Base-by-base conservation (phyloP, 306 rosid genomes). In the Begonia loranthoides region DNA sequence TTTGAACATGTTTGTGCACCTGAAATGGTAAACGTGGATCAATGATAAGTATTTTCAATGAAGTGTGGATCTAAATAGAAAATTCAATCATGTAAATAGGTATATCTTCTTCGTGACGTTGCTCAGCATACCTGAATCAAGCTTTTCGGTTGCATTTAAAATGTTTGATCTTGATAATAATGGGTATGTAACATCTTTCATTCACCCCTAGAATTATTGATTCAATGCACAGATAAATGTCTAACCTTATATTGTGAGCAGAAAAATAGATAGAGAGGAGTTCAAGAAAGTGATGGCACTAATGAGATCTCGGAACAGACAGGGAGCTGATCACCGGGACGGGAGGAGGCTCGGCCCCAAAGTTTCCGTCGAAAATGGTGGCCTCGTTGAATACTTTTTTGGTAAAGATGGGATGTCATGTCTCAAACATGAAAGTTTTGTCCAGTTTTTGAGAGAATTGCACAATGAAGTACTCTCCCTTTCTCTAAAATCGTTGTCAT, bases 91-190 rank as follows among this genome's bases (percentile, higher is more conserved):
- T 28, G 9, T 4, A 2, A 28, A 28, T 28, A 81, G 90, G 78
- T 85, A 76, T 73, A 73, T 78, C 24, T 81, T 85, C 59, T 78
- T 83, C 50, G 87, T 80, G n/a, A 83, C 87, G 39, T 77, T 87
- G 33, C 79, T 87, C 44, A 70, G 87, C 65, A 83, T 87, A 60
- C 96, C 94, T 4, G 92, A 87, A 53, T 62, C 76, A 1, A 76
- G 87, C 62, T 83, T 87, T 53, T 57, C 79, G 13, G 84, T 76
- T 70, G 87, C 85, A 3, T 87, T 87, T 57, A 87, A 80, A 65
- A 83, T 87, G 96, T 83, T 87, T 67, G 94, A 87, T 49, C 71
- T 72, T 50, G 71, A 87, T 73, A 74, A 74, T 58, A 80, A 82
- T 14, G 94, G 92, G 87, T 83, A 50, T 13, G 74, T 53, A 52